A percentile compares a stretch with the other conserved stretches of the same genome.
phyloP scores from a whole-genome alignment of 2,329 filamentous ascomycete species.

The Sarocladium oryzae region DNA sequence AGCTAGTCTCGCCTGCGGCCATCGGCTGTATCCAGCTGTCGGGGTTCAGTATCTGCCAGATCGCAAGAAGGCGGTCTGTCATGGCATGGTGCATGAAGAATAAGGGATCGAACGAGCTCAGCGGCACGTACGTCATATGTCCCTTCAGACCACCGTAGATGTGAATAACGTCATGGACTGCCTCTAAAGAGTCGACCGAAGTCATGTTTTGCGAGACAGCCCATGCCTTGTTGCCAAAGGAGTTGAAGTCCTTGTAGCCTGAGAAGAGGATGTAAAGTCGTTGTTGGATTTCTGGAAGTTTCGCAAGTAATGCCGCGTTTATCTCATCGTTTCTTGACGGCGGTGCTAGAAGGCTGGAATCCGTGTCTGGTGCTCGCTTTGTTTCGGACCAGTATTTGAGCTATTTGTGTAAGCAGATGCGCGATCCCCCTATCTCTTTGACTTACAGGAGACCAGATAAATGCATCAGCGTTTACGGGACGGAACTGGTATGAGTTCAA shows the following conservation, averaged over 20 bases:
- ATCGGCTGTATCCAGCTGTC: slow-evolving; percentile 57
- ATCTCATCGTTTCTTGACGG: slow-evolving; percentile 55
- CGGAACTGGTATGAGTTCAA: slow-evolving; percentile 55
- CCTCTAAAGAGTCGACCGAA: slow-evolving; percentile 58
- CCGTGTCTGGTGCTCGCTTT: slow-evolving; percentile 44
- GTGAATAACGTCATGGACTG: slow-evolving; percentile 58
- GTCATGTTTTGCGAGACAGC: slow-evolving; percentile 38
- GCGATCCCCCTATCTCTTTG: slow-evolving; percentile 8
- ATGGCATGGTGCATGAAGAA: slow-evolving; percentile 75
- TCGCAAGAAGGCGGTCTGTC: slow-evolving; percentile 66
- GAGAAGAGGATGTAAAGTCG: slow-evolving; percentile 63
- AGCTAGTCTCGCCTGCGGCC: slow-evolving; percentile 50
- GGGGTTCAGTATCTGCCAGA: slow-evolving; percentile 72
- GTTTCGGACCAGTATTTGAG: slow-evolving; percentile 55
- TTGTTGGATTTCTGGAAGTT: slow-evolving; percentile 48
- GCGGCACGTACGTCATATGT: slow-evolving; percentile 64
- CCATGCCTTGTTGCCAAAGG: slow-evolving; percentile 65
- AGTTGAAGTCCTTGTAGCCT: slow-evolving; percentile 59
- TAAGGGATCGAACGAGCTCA: slow-evolving; percentile 72
- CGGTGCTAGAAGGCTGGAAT: slow-evolving; percentile 21
- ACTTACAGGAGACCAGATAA: slow-evolving; percentile 55
- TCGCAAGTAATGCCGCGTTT: slow-evolving; percentile 36
- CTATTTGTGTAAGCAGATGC: slow-evolving; percentile 24
- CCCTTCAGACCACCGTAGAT: slow-evolving; percentile 52
- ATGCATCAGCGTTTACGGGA: slow-evolving; percentile 50